A percentile compares a stretch with the other conserved stretches of the same genome.
Evolutionary conservation across 176 grass and related monocot genomes (phyloP).

Genomic region (Chloris gayana): DNA sequence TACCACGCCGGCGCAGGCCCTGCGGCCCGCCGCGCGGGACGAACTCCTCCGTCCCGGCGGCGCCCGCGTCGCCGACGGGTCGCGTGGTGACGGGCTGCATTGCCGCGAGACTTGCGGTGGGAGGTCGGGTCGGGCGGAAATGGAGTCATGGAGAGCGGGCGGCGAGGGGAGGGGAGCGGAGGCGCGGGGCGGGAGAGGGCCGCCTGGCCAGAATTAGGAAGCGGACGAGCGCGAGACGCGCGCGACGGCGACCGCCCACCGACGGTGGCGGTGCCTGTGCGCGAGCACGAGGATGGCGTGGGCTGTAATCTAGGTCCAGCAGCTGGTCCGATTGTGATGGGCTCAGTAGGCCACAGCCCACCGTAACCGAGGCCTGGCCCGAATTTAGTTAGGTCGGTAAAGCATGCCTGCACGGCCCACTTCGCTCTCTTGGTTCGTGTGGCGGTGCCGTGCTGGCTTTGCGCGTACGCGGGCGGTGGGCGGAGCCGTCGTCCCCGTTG

Average conservation of each 20-base stretch:
- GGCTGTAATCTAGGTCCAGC: too few species aligned
- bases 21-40: conserved; percentile 12
- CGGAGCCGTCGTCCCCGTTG: too few species aligned
- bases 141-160: neutral
- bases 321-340: too few species aligned
- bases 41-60: conserved; percentile 33
- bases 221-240: conserved; percentile 33
- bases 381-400: too few species aligned
- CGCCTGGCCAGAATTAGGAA: conserved; percentile 32
- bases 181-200: neutral
- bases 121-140: neutral
- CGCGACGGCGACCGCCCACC: neutral
- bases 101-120: neutral
- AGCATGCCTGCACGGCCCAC: too few species aligned
- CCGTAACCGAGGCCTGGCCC: too few species aligned
- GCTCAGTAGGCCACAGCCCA: too few species aligned
- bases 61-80: conserved; percentile 1
- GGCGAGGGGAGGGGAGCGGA: neutral
- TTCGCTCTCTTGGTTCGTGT: too few species aligned
- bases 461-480: too few species aligned
- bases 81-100: conserved; percentile 17
- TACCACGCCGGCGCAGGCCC: conserved; percentile 38
- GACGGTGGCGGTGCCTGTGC: too few species aligned
- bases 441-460: too few species aligned
- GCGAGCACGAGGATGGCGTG: too few species aligned